A percentile compares a stretch with the other conserved stretches of the same genome.
Evolutionary conservation across 2,329 filamentous ascomycete genomes (phyloP).

Genomic region (Microdochium bolleyi): DNA sequence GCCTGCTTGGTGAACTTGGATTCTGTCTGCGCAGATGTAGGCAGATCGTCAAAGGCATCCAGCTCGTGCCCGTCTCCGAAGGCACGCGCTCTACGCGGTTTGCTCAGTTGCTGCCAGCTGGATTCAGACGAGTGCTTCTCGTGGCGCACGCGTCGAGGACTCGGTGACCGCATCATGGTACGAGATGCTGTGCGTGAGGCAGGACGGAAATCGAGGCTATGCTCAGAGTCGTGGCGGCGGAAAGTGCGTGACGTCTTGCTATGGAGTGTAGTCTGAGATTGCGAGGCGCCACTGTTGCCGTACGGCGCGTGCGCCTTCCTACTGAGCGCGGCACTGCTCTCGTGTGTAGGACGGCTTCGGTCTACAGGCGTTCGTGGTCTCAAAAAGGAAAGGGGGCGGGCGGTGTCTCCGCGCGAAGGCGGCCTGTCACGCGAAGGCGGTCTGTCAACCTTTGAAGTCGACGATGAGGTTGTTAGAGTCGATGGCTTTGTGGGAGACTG

Average conservation of each 20-base stretch:
- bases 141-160: constrained; percentile 41
- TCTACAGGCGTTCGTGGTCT: constrained; percentile 69
- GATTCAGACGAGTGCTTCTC: constrained; percentile 35
- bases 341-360: constrained; percentile 39
- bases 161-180: constrained; percentile 51
- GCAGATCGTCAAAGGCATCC: constrained; percentile 89
- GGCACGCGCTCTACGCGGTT: constrained; percentile 59
- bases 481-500: constrained; percentile 43
- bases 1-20: constrained; percentile 78
- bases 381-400: constrained; percentile 40
- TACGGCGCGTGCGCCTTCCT: constrained; percentile 65
- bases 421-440: constrained; percentile 58
- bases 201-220: constrained; percentile 49
- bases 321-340: constrained; percentile 41
- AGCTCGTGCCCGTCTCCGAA: constrained; percentile 93
- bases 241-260: constrained; percentile 64
- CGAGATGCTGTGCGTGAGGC: constrained; percentile 50
- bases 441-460: constrained; percentile 40
- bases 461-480: not conserved
- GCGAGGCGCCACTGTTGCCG: constrained; percentile 68
- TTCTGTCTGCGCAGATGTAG: constrained; percentile 76
- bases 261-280: constrained; percentile 65
- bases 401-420: constrained; percentile 47
- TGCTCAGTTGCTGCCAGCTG: constrained; percentile 60
- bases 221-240: constrained; percentile 77